These are phyloP conservation scores for Sporobolomyces phaffii DNA, from an alignment of 768 basidiomycete species.

Conservation along the genomic window DNA sequence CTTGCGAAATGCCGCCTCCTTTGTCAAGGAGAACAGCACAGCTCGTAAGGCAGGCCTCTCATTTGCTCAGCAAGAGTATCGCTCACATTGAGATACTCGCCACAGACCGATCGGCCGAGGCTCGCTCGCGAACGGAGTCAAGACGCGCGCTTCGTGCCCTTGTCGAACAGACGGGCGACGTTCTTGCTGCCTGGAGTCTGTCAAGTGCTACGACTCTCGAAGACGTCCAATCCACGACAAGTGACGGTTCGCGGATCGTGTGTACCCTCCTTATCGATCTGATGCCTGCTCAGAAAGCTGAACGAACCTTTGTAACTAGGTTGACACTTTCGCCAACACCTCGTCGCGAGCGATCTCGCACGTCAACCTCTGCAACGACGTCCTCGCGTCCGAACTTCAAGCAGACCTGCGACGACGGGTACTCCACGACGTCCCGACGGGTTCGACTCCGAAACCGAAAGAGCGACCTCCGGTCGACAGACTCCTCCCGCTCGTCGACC, in stretches of 20 bases:
- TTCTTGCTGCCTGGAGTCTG: neutral
- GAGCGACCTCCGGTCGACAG: conserved; percentile 10
- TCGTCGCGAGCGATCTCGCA: neutral
- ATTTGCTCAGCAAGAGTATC: neutral
- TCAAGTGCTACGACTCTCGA: neutral
- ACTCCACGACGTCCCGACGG: conserved; percentile 23
- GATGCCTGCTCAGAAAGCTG: neutral
- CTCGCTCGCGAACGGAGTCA: neutral
- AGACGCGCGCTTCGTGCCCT: neutral
- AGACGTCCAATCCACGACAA: neutral
- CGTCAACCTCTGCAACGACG: neutral
- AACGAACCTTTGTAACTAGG: neutral
- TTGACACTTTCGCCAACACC: conserved; percentile 2
- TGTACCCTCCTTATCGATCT: neutral
- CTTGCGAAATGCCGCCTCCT: too few relatives aligned
- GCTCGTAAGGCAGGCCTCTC: neutral
- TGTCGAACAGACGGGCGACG: neutral
- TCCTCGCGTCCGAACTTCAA: conserved; percentile 2
- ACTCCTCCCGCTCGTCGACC: conserved; percentile 21
- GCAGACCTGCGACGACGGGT: conserved; percentile 10
- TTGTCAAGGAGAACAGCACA: neutral
- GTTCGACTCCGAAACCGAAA: conserved; percentile 21
- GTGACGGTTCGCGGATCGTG: neutral
- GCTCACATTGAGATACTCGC: too few relatives aligned
- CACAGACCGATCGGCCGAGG: neutral